Percentiles rank a stretch among this genome's conserved stretches.
These are phyloP conservation scores for Ogataea dorogensis DNA, from an alignment of 805 yeast species.

Conservation along the genomic window DNA sequence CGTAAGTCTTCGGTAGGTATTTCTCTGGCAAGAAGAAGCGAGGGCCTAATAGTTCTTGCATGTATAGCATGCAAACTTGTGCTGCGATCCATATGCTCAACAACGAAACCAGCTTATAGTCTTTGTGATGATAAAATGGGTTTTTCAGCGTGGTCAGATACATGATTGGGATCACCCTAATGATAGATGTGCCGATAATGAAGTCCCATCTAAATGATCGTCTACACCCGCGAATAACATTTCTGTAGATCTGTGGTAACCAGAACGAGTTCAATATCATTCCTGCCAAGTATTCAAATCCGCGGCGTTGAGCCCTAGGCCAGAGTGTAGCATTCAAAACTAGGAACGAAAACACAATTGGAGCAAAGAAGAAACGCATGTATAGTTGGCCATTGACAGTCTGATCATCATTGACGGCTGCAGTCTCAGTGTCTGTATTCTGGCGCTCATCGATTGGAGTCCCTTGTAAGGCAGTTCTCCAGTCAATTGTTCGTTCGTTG, in stretches of 20 bases:
- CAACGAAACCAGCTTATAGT: constrained; percentile 46
- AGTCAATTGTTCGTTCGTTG: constrained; percentile 65
- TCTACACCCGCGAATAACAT: constrained; percentile 65
- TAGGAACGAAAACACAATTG: constrained; percentile 55
- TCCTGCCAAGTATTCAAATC: constrained; percentile 57
- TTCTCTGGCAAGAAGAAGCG: constrained; percentile 78
- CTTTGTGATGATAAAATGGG: constrained; percentile 69
- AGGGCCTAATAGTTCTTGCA: constrained; percentile 73
- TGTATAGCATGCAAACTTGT: constrained; percentile 56
- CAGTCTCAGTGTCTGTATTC: constrained; percentile 14
- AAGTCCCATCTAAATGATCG: constrained; percentile 72
- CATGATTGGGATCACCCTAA: constrained; percentile 62
- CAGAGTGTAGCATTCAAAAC: constrained; percentile 58
- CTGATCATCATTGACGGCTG: constrained; percentile 43
- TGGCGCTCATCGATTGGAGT: constrained; percentile 41
- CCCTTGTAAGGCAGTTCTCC: constrained; percentile 68
- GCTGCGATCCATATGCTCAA: constrained; percentile 54
- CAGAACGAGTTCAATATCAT: constrained; percentile 67
- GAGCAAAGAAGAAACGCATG: constrained; percentile 52
- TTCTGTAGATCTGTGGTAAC: constrained; percentile 86
- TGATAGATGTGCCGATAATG: constrained; percentile 61
- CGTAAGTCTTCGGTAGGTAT: constrained; percentile 76
- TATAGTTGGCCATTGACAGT: constrained; percentile 56
- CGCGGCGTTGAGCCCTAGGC: constrained; percentile 54
- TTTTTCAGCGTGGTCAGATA: constrained; percentile 53